Base-by-base conservation (phyloP, 1,284 basidiomycete species). In the Ustilago tritici region DNA sequence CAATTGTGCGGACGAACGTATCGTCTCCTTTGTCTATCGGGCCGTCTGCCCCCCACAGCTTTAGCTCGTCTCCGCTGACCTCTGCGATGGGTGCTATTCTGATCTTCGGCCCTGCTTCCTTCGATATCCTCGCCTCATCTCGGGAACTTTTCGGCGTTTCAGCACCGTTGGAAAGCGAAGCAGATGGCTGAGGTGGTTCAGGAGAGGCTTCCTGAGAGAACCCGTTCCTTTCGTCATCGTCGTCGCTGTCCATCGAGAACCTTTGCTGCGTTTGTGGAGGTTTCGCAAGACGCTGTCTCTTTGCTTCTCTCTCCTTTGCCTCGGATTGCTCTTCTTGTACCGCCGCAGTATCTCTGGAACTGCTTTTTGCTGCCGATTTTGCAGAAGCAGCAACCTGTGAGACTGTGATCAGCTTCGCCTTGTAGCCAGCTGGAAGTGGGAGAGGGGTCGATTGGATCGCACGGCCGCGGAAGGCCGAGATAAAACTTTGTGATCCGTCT, bases 241-340 rank as follows among this genome's bases (percentile, higher is more conserved):
- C 74, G 17, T 80, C 78, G 58, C 66, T 75, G 34, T 80, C 78
- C 71, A 80, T 77, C 40, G 69, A 72, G 43, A 80, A 80, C 34
- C 57, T 64, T 35, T 74, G 78, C 65, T 71, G 70, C 40, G 47
- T 65, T 3, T 60, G 60, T 1, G 70, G 70, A 0, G 54, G 57
- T 31, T 58, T 56, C 4, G 64, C 35, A 3, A 61, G 53, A n/a
- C 61, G 56, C 17, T 65, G 61, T 6, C 65, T 52, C 49, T 72
- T 72, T 3, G 40, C 35, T 17, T 67, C 54, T 11, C 61, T 38
- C 14, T 63, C 69, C 12, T n/a, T 58, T 12, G 8, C 41, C 34
- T 49, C 56, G 4, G 8, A 19, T 35, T 58, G 19, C 43, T 41
- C 43, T 12, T 14, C 32, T 31, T n/a, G 10, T 0, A 19, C 28